Evolutionary conservation across 2,329 filamentous ascomycete species (phyloP).

Genomic region (Annulohypoxylon truncatum): DNA sequence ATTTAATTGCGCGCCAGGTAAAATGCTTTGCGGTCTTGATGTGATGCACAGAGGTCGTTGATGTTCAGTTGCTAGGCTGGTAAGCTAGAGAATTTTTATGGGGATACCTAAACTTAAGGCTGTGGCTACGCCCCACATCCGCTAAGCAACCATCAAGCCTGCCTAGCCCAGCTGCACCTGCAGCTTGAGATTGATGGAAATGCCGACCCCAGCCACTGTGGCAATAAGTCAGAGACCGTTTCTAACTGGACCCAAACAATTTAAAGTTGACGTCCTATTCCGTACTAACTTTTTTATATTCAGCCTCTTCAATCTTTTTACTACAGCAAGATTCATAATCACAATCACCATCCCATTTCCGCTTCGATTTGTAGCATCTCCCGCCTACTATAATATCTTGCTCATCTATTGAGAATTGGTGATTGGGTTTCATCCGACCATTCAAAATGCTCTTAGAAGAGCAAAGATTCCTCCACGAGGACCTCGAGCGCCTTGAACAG

Average conservation of each 20-base stretch:
- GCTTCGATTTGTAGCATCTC: not conserved
- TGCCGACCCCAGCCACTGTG: conserved; percentile 14
- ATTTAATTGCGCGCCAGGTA: not conserved
- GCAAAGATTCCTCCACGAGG: conserved; percentile 93
- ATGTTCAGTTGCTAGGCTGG: not conserved
- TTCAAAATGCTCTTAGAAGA: conserved; percentile 85
- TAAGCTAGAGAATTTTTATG: conserved; percentile 26
- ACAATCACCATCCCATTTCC: not conserved
- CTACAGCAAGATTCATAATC: not conserved
- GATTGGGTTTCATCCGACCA: not conserved
- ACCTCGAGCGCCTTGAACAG: conserved; percentile 94
- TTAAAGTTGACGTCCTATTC: conserved; percentile 25
- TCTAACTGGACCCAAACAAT: conserved; percentile 32
- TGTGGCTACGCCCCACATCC: conserved; percentile 3
- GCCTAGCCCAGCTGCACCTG: not conserved
- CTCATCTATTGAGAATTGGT: not conserved
- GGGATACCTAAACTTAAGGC: not conserved
- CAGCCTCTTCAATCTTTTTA: conserved; percentile 38
- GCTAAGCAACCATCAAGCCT: not conserved
- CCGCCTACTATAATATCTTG: no score
- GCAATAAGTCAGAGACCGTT: conserved; percentile 3
- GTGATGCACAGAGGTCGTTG: conserved; percentile 1
- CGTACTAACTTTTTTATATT: conserved; percentile 34
- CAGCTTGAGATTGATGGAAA: not conserved
- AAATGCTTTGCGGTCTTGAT: not conserved